Evolutionary conservation across 306 rosid species (phyloP), one percentile per base, ranked within the genome.

Genomic region (Inga oerstediana): DNA sequence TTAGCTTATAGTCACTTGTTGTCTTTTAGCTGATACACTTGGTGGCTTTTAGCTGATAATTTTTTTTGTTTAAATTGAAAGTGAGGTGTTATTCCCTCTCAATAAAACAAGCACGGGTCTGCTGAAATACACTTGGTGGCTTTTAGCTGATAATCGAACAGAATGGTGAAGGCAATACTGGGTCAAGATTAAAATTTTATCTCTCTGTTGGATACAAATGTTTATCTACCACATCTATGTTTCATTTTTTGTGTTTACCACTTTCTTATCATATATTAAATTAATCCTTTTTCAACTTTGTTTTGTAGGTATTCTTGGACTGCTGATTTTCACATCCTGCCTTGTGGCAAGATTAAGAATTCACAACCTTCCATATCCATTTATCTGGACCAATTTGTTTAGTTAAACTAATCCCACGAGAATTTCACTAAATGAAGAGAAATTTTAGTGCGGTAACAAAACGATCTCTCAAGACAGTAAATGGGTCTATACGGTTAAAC

Each of bases 251-350:
- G 58, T 51, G 37, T 41, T 75, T 45, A 45, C 30, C 4, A 1
- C 49, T 64, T 43, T 72, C 67, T 67, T 22, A 56, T 49, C 68
- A 44, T 24, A 73, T 61, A 51, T 44, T 5, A 27, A 35, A 22
- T 74, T 56, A 54, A 37, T 17, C 14, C 43, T 65, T 46, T 45
- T 70, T 76, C 30, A 41, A 15, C 58, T 14, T 67, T 77, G 80
- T 83, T 49, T 66, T 83, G 85, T 74, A 87, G 87, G 76, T 83
- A 41, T 71, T 72, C 35, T 35, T 66, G 35, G 70, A 37, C 81
- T 48, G 48, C 46, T 73, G 72, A 41, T 68, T 35, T 9, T 14
- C n/a, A 30, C 65, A 12, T 77, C 58, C 35, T 27, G 43, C 44
- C 11, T 22, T 41, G 22, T 70, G 71, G 69, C 83, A 39, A 35